Evolutionary conservation across 2,329 filamentous ascomycete species (phyloP).

Genomic region (Colletotrichum sp.): DNA sequence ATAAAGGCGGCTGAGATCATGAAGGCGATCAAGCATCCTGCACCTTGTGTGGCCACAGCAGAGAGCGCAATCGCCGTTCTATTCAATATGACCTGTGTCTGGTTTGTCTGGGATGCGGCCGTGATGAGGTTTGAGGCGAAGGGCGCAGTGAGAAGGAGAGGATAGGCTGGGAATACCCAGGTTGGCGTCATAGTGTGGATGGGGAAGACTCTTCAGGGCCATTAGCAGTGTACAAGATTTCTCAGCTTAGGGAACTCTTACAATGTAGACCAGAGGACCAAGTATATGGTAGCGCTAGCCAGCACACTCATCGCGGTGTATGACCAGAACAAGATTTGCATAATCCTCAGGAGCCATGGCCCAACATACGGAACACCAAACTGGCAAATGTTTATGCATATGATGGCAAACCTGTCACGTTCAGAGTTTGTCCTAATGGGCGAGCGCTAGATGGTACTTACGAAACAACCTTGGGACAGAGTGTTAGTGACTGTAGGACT

Average conservation of each 20-base stretch:
- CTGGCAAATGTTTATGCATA: conserved; percentile 79
- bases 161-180: conserved; percentile 89
- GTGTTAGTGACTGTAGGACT: neutral
- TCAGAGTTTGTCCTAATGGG: neutral
- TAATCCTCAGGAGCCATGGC: conserved; percentile 62
- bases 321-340: conserved; percentile 76
- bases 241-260: conserved; percentile 31
- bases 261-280: conserved; percentile 71
- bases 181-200: conserved; percentile 87
- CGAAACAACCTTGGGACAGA: conserved; percentile 43
- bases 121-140: conserved; percentile 66
- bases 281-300: conserved; percentile 73
- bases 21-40: conserved; percentile 63
- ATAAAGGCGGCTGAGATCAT: conserved; percentile 88
- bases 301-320: conserved; percentile 72
- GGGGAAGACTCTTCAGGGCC: conserved; percentile 50
- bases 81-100: conserved; percentile 36
- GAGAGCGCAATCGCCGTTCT: conserved; percentile 51
- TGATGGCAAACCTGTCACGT: conserved; percentile 69
- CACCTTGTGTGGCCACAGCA: conserved; percentile 57
- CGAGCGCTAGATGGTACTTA: conserved; percentile 29
- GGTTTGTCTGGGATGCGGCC: conserved; percentile 34
- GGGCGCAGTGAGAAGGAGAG: conserved; percentile 76
- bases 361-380: conserved; percentile 71
- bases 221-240: neutral